Evolutionary conservation across 106 monocot species (phyloP).

Genomic region (Allium cepa): DNA sequence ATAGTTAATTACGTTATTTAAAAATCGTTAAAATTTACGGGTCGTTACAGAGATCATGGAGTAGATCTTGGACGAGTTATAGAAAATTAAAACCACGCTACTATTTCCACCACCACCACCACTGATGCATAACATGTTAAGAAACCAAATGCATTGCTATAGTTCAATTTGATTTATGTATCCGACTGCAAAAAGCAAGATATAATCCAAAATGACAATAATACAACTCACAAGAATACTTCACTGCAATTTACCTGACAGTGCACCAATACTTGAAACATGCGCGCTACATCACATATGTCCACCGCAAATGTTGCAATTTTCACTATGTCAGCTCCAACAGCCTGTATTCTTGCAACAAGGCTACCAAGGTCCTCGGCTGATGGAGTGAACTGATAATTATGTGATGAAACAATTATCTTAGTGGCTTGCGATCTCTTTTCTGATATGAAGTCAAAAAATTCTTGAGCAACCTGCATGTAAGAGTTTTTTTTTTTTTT

Average conservation of each 20-base stretch:
- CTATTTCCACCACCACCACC: too few species aligned
- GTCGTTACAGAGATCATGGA: too few species aligned
- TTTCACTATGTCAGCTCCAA: constrained; percentile 92
- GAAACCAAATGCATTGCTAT: too few species aligned
- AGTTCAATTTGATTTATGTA: too few species aligned
- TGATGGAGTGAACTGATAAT: constrained; percentile 77
- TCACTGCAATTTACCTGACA: constrained; percentile 50
- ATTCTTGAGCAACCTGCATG: constrained; percentile 75
- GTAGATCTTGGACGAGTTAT: too few species aligned
- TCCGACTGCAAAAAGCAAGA: too few species aligned
- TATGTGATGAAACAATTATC: constrained; percentile 97
- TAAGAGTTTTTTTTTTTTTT: background rate
- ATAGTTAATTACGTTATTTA: too few species aligned
- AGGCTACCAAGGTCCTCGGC: constrained; percentile 65
- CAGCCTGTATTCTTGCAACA: constrained; percentile 84
- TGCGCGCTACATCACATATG: constrained; percentile 74
- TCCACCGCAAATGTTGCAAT: constrained; percentile 79
- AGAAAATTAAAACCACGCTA: too few species aligned
- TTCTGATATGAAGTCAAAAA: constrained; percentile 47
- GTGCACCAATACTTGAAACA: constrained; percentile 82
- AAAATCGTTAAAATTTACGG: too few species aligned
- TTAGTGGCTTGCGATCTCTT: constrained; percentile 69
- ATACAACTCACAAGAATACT: too few species aligned
- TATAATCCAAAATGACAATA: too few species aligned
- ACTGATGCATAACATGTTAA: too few species aligned